phyloP scores from a whole-genome alignment of 179 eudicot genomes.

The Silene vulgaris region DNA sequence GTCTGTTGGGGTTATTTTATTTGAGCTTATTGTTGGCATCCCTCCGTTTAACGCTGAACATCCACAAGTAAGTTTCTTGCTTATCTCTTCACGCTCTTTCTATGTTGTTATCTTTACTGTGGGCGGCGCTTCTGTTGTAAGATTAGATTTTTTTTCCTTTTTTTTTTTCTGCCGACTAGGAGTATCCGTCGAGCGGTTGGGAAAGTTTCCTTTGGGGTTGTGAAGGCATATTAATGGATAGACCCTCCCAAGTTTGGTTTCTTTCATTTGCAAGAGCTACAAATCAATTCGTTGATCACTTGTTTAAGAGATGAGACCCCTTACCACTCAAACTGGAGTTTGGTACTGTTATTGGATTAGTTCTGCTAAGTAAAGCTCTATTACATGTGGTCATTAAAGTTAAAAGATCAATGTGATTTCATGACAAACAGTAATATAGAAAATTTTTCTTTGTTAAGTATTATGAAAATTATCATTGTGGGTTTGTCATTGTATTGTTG shows the following conservation, averaged over 20 bases:
- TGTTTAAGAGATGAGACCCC: background rate
- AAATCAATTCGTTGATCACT: background rate
- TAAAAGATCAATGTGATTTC: background rate
- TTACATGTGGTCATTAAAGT: background rate
- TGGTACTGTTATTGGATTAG: slow-evolving; percentile 3
- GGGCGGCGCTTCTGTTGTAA: background rate
- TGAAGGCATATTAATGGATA: background rate
- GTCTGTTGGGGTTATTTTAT: slow-evolving; percentile 97
- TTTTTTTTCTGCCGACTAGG: background rate
- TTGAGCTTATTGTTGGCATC: slow-evolving; percentile 93
- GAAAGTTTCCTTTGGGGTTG: background rate
- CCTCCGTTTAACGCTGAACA: slow-evolving; percentile 99
- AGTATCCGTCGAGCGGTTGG: background rate
- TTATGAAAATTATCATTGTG: background rate
- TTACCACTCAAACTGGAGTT: background rate
- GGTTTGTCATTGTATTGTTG: background rate
- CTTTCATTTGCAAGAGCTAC: background rate
- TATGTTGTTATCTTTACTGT: background rate
- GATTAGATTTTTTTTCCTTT: background rate
- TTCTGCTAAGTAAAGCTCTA: background rate
- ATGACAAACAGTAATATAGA: slow-evolving; percentile 1
- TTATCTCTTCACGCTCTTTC: background rate
- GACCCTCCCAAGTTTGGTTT: too few species aligned
- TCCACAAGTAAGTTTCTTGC: slow-evolving; percentile 62
- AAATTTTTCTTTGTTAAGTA: background rate